A percentile compares a stretch with the other conserved stretches of the same genome.
phyloP scores from a whole-genome alignment of 2,329 filamentous ascomycete species.

The Stagonosporopsis vannaccii region DNA sequence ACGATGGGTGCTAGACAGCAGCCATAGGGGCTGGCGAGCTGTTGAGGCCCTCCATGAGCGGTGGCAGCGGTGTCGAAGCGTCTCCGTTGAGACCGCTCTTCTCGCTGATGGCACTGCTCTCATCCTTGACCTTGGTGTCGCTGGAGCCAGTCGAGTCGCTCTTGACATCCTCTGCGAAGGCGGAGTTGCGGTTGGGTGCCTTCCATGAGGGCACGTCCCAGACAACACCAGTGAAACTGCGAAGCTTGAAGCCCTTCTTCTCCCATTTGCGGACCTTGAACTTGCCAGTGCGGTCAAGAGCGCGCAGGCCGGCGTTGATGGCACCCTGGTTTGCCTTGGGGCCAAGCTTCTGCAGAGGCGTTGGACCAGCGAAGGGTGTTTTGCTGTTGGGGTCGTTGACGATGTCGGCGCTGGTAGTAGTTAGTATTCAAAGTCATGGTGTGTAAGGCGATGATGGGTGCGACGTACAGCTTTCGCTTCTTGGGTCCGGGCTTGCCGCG shows the following conservation, averaged over 20 bases:
- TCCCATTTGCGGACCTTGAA: conserved; percentile 87
- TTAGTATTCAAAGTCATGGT: conserved; percentile 31
- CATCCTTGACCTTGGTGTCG: conserved; percentile 64
- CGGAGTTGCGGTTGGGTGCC: conserved; percentile 67
- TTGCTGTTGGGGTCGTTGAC: conserved; percentile 54
- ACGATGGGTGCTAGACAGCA: conserved; percentile 26
- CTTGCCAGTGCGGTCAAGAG: conserved; percentile 89
- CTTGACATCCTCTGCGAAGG: conserved; percentile 67
- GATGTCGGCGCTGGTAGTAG: conserved; percentile 55
- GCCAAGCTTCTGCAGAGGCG: conserved; percentile 78
- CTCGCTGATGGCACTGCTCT: conserved; percentile 67
- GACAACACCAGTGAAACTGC: conserved; percentile 87
- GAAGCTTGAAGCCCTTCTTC: conserved; percentile 81
- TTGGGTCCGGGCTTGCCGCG: conserved; percentile 92
- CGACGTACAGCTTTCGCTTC: conserved; percentile 85
- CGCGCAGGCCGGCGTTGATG: conserved; percentile 94
- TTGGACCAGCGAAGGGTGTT: conserved; percentile 50
- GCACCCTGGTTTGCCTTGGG: conserved; percentile 97
- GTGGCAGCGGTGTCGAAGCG: conserved; percentile 53
- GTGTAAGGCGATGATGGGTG: not conserved
- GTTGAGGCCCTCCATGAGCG: conserved; percentile 52
- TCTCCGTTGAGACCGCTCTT: conserved; percentile 64
- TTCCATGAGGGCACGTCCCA: conserved; percentile 88
- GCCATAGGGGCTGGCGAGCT: conserved; percentile 60
- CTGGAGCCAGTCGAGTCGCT: conserved; percentile 63